These are phyloP conservation scores for Pachyrhizus erosus DNA, from an alignment of 306 rosid species.

Conservation along the genomic window DNA sequence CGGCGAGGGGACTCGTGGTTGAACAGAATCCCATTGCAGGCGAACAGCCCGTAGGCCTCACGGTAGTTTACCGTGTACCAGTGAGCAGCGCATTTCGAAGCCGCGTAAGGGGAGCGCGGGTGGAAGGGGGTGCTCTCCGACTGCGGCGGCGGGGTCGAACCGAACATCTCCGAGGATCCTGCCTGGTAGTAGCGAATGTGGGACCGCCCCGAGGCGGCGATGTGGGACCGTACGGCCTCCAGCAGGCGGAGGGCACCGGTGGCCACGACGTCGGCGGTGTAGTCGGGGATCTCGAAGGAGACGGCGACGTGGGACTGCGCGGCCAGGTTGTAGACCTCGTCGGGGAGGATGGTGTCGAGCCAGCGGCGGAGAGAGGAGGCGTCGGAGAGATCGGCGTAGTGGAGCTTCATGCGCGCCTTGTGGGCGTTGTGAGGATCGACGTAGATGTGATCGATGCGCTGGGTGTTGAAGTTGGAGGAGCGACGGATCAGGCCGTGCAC, in stretches of 20 bases:
- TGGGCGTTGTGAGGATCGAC: slow-evolving; percentile 97
- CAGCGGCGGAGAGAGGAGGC: slow-evolving; percentile 99
- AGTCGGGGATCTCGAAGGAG: slow-evolving; percentile 98
- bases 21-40: slow-evolving; percentile 92
- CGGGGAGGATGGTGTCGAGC: slow-evolving; percentile 89
- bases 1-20: slow-evolving; percentile 92
- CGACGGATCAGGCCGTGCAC: slow-evolving; percentile 97
- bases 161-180: slow-evolving; percentile 98
- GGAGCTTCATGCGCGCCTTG: slow-evolving; percentile 98
- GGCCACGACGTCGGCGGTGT: slow-evolving; percentile 97
- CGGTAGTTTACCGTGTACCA: slow-evolving; percentile 99
- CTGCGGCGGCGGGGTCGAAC: slow-evolving; percentile 92
- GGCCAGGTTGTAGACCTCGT: slow-evolving; percentile 97
- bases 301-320: slow-evolving; percentile 99
- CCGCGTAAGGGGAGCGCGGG: slow-evolving; percentile 97
- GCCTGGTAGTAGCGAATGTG: slow-evolving; percentile 91
- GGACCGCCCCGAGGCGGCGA: slow-evolving; percentile 69
- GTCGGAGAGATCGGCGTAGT: slow-evolving; percentile 96
- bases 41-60: slow-evolving; percentile 89
- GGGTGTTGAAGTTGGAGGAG: slow-evolving; percentile 96
- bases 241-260: slow-evolving; percentile 92
- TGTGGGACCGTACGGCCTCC: slow-evolving; percentile 93
- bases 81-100: slow-evolving; percentile 93
- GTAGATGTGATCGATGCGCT: slow-evolving; percentile 97
- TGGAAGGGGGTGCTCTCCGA: slow-evolving; percentile 87